phyloP scores from a whole-genome alignment of 73 alveolate genomes.

The Tetrahymena thermophila region DNA sequence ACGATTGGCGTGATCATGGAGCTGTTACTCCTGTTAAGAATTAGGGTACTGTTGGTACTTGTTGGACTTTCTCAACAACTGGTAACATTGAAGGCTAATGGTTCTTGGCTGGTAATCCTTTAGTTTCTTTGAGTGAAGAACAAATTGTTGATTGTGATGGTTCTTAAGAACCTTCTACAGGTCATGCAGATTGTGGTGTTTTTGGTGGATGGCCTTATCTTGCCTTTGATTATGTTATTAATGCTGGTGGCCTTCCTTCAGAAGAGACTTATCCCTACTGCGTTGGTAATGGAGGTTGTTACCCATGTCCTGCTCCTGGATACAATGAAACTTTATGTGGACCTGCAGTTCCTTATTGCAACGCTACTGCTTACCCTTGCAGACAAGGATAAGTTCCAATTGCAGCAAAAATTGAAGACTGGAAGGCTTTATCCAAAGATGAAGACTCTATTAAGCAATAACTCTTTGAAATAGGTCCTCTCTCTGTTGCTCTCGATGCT shows the following conservation, averaged over 20 bases:
- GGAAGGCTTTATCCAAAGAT: background rate
- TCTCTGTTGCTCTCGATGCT: slow-evolving; percentile 59
- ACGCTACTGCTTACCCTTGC: background rate
- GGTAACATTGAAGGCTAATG: slow-evolving; percentile 86
- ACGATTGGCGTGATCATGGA: slow-evolving; percentile 65
- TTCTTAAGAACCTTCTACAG: slow-evolving; percentile 40
- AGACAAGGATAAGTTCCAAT: slow-evolving; percentile 2
- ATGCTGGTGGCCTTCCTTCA: slow-evolving; percentile 1
- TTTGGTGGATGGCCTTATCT: slow-evolving; percentile 64
- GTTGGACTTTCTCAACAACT: slow-evolving; percentile 81
- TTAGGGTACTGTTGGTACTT: slow-evolving; percentile 79
- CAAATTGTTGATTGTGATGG: slow-evolving; percentile 66
- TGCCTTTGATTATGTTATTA: slow-evolving; percentile 53
- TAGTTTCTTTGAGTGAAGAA: slow-evolving; percentile 59
- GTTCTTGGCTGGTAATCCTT: slow-evolving; percentile 20
- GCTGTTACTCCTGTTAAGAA: slow-evolving; percentile 74
- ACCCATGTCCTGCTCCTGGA: slow-evolving; percentile 1
- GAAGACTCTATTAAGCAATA: slow-evolving; percentile 2
- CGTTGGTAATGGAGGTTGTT: background rate
- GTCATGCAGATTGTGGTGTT: slow-evolving; percentile 49
- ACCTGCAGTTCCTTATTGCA: background rate
- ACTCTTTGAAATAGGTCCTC: slow-evolving; percentile 29
- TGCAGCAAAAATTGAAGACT: background rate
- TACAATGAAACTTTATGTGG: background rate
- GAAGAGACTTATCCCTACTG: slow-evolving; percentile 21